A percentile compares a stretch with the other conserved stretches of the same genome.
Evolutionary conservation across 2,329 filamentous ascomycete species (phyloP).

Genomic region (Venturiaceae sp.): DNA sequence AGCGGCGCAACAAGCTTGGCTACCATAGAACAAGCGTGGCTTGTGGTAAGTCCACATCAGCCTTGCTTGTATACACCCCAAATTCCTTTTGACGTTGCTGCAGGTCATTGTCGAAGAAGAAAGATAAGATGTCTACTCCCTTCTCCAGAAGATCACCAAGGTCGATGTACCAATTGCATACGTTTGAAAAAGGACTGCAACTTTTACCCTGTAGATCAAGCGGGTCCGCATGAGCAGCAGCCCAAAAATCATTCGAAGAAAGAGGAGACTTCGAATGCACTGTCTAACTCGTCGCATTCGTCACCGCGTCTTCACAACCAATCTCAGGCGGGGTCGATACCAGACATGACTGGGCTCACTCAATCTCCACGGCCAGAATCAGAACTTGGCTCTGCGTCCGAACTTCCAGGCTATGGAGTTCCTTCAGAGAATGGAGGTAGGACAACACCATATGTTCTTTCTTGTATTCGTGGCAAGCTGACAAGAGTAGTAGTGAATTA

Average conservation of each 20-base stretch:
- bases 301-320: background rate
- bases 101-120: constrained; percentile 82
- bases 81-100: constrained; percentile 3
- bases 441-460: background rate
- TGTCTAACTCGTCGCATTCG: background rate
- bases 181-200: constrained; percentile 89
- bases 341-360: background rate
- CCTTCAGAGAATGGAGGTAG: background rate
- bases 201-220: constrained; percentile 81
- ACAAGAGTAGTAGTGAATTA: background rate
- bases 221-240: constrained; percentile 37
- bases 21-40: constrained; percentile 94
- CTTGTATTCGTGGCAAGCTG: background rate
- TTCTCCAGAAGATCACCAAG: constrained; percentile 59
- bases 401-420: background rate
- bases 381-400: background rate
- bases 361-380: constrained; percentile 2
- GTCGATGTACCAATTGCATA: constrained; percentile 86
- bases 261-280: constrained; percentile 13
- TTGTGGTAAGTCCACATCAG: constrained; percentile 62
- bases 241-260: constrained; percentile 19
- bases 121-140: constrained; percentile 81
- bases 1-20: constrained; percentile 81
- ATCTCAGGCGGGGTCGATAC: background rate
- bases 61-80: constrained; percentile 9